These are phyloP conservation scores for Colletotrichum trifolii DNA, from an alignment of 2,329 filamentous ascomycete species.

Conservation along the genomic window DNA sequence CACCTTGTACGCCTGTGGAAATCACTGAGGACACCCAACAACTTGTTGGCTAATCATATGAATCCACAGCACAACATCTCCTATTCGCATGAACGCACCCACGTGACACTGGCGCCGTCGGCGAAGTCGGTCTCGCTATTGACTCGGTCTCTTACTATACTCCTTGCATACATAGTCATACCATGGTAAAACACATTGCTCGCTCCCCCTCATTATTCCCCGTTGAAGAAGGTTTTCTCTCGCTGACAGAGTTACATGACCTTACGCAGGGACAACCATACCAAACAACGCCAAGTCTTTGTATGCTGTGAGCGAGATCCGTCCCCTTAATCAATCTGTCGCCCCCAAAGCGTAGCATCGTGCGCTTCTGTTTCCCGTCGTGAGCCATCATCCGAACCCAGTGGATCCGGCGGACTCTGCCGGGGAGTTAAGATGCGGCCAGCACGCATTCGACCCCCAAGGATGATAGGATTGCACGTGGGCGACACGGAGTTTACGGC, in stretches of 20 bases:
- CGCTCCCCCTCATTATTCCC: constrained; percentile 1
- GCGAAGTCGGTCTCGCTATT: not conserved
- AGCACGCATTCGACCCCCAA: not conserved
- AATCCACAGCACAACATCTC: not conserved
- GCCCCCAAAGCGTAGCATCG: not conserved
- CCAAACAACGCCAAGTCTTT: not conserved
- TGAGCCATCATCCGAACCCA: constrained; percentile 22
- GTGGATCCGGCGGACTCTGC: not conserved
- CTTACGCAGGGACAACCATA: not conserved
- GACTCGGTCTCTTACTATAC: not conserved
- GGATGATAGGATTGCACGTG: constrained; percentile 6
- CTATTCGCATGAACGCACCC: not conserved
- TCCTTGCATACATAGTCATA: not conserved
- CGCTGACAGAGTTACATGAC: constrained; percentile 10
- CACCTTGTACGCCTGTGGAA: too few species aligned
- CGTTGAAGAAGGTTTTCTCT: constrained; percentile 18
- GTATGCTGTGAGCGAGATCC: not conserved
- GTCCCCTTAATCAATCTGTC: constrained; percentile 28
- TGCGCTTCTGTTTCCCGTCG: not conserved
- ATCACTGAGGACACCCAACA: not conserved
- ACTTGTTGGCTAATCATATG: not conserved
- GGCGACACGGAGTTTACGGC: constrained; percentile 9
- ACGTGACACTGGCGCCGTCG: too few species aligned
- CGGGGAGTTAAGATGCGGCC: not conserved
- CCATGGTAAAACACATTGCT: constrained; percentile 1